These are phyloP conservation scores for Kwoniella europaea DNA, from an alignment of 768 basidiomycete species.

Conservation along the genomic window DNA sequence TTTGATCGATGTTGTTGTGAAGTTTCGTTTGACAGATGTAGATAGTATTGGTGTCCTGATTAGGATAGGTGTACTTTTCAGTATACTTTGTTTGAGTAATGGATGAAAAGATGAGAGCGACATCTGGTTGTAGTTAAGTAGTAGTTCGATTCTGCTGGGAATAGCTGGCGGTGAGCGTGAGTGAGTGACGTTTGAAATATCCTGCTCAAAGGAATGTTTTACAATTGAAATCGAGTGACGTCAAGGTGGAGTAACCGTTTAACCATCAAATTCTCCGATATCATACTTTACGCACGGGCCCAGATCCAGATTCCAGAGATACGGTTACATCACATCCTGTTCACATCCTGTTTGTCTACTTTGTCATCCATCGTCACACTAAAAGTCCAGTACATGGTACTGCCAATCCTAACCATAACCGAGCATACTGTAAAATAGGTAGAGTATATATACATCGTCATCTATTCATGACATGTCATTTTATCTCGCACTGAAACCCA, in stretches of 20 bases:
- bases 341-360: neutral
- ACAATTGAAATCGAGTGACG: neutral
- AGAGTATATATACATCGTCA: neutral
- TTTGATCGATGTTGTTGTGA: conserved; percentile 27
- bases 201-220: neutral
- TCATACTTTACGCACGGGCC: neutral
- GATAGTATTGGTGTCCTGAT: neutral
- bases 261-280: neutral
- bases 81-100: conserved; percentile 4
- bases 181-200: neutral
- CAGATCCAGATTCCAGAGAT: neutral
- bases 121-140: no score
- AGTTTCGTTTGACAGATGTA: conserved; percentile 13
- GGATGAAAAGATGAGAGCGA: conserved; percentile 12
- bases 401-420: neutral
- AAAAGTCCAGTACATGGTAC: neutral
- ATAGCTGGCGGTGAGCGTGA: neutral
- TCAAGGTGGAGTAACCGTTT: neutral
- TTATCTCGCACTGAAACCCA: neutral
- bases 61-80: neutral
- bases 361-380: no score
- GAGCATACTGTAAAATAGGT: no score
- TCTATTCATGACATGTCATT: neutral
- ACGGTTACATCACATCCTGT: neutral
- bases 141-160: neutral